phyloP scores from a whole-genome alignment of 306 rosid species.

The Casuarina glauca region DNA sequence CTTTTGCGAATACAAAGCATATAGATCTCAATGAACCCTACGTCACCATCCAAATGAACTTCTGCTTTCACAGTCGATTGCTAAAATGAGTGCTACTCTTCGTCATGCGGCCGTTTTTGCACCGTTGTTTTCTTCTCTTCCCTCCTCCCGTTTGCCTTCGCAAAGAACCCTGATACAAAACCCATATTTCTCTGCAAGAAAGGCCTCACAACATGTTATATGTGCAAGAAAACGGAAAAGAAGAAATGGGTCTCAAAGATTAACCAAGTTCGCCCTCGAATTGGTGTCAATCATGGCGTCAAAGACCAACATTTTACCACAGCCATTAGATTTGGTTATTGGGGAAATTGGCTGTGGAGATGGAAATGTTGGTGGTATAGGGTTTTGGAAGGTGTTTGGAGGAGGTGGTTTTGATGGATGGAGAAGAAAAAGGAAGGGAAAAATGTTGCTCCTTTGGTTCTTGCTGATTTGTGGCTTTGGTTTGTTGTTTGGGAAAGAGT shows the following conservation, averaged over 20 bases:
- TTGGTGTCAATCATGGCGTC: slow-evolving; percentile 26
- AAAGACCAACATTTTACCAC: slow-evolving; percentile 31
- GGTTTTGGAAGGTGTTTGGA: slow-evolving; percentile 33
- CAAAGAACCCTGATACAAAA: slow-evolving; percentile 3
- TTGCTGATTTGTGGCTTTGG: slow-evolving; percentile 29
- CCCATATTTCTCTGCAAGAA: not conserved
- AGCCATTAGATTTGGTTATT: slow-evolving; percentile 29
- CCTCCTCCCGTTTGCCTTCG: not conserved
- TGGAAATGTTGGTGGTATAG: slow-evolving; percentile 24
- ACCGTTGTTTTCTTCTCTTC: slow-evolving; percentile 5
- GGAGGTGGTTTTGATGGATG: slow-evolving; percentile 35
- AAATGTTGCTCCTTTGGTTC: slow-evolving; percentile 23
- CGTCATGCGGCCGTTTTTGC: not conserved
- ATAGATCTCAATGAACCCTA: not conserved
- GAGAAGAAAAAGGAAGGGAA: slow-evolving; percentile 27
- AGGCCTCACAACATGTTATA: not conserved
- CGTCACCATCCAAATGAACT: not conserved
- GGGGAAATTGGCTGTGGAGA: slow-evolving; percentile 31
- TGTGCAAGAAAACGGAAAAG: slow-evolving; percentile 23
- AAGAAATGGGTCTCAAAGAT: slow-evolving; percentile 16
- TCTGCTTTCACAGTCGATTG: not conserved
- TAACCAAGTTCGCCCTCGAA: slow-evolving; percentile 13
- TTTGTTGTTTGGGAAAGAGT: slow-evolving; percentile 37
- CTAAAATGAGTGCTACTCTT: not conserved
- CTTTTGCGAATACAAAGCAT: slow-evolving; percentile 5